phyloP scores from a whole-genome alignment of 495 filamentous ascomycete genomes.

The Daldinia loculata region DNA sequence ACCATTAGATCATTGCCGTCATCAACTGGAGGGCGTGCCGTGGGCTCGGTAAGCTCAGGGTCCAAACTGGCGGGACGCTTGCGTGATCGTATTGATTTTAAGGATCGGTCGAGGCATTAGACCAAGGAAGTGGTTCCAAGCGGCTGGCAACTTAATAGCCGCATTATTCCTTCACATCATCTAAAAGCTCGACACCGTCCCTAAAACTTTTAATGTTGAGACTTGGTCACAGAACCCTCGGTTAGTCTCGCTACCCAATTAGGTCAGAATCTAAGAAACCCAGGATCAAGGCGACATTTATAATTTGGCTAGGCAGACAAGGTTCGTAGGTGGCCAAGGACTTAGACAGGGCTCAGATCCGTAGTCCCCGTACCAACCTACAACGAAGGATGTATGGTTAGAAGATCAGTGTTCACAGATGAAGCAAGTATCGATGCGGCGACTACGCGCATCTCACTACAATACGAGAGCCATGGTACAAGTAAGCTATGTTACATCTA shows the following conservation, averaged over 20 bases:
- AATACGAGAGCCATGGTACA: conserved; percentile 21
- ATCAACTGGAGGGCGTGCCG: conserved; percentile 26
- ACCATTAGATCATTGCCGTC: conserved; percentile 30
- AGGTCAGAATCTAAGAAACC: conserved; percentile 9
- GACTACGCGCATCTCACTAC: conserved; percentile 22
- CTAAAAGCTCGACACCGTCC: neutral
- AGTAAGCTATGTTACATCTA: conserved; percentile 21
- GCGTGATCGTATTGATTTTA: conserved; percentile 14
- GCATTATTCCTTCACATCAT: neutral
- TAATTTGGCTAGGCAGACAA: neutral
- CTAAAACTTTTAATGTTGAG: neutral
- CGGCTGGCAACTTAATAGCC: neutral
- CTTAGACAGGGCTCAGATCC: conserved; percentile 5
- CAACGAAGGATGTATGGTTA: neutral
- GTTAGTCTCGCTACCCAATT: conserved; percentile 12
- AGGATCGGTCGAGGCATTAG: conserved; percentile 2
- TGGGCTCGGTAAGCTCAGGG: conserved; percentile 41
- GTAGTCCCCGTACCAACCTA: conserved; percentile 2
- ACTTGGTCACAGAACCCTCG: neutral
- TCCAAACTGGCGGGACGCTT: conserved; percentile 27
- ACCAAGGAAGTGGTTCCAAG: neutral
- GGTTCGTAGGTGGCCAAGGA: conserved; percentile 4
- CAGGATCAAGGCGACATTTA: neutral
- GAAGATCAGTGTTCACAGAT: conserved; percentile 31
- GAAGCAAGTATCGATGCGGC: conserved; percentile 25